phyloP scores from a whole-genome alignment of 2,329 filamentous ascomycete species.

The Grosmannia penicillata region DNA sequence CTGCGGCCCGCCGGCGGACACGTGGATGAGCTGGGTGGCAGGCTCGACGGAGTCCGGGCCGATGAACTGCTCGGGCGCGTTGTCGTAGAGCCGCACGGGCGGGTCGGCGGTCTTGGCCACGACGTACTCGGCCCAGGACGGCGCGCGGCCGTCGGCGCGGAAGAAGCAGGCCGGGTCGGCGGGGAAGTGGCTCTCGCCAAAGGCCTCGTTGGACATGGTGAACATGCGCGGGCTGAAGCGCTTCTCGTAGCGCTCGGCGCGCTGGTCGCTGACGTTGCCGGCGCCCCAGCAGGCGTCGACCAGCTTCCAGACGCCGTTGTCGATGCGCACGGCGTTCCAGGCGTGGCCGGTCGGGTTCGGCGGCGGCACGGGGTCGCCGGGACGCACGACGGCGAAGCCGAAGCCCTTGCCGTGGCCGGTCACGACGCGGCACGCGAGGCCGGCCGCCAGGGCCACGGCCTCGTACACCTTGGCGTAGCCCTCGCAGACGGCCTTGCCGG shows the following conservation, averaged over 20 bases:
- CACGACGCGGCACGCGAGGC: slow-evolving; percentile 62
- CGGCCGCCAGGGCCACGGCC: slow-evolving; percentile 62
- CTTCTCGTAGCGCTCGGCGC: slow-evolving; percentile 45
- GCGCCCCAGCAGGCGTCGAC: slow-evolving; percentile 91
- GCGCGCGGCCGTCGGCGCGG: slow-evolving; percentile 51
- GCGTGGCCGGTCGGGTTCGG: slow-evolving; percentile 55
- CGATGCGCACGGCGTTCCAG: slow-evolving; percentile 86
- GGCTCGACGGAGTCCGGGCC: slow-evolving; percentile 48
- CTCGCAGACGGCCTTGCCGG: slow-evolving; percentile 76
- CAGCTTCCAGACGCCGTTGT: slow-evolving; percentile 79
- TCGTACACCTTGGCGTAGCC: slow-evolving; percentile 79
- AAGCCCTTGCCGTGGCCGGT: slow-evolving; percentile 77
- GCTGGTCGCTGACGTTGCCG: slow-evolving; percentile 44
- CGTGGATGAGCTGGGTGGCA: slow-evolving; percentile 18
- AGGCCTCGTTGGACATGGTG: slow-evolving; percentile 55
- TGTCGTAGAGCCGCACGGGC: slow-evolving; percentile 30
- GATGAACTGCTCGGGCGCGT: slow-evolving; percentile 34
- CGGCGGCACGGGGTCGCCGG: slow-evolving; percentile 51
- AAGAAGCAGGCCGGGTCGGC: slow-evolving; percentile 53
- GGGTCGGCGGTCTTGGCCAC: slow-evolving; percentile 40
- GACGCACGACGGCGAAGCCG: slow-evolving; percentile 48
- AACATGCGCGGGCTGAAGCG: slow-evolving; percentile 52
- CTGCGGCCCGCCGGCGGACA: slow-evolving; percentile 43
- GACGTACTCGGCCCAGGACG: slow-evolving; percentile 74
- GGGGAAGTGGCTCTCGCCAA: slow-evolving; percentile 72